A percentile compares a stretch with the other conserved stretches of the same genome.
Conservation (phyloP, 2,329 filamentous ascomycete genomes). For the Herpotrichia juniperi region DNA sequence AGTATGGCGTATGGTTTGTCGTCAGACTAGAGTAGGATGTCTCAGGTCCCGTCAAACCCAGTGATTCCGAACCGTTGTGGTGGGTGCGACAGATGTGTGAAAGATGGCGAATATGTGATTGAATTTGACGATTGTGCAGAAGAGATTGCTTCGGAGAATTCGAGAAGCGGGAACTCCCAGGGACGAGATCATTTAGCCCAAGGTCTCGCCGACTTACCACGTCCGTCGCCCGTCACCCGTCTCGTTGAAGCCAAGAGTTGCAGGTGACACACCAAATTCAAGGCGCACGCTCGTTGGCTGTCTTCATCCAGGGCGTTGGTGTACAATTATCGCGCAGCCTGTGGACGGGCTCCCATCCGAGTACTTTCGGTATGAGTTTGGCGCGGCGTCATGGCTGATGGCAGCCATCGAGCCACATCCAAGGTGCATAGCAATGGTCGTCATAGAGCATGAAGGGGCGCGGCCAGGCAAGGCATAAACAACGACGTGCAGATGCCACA, state of each 20-base stretch:
- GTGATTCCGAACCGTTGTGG: constrained; percentile 12
- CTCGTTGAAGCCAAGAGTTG: constrained; percentile 9
- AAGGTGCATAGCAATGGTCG: background rate
- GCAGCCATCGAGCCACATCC: background rate
- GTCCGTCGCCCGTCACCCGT: background rate
- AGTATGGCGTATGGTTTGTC: constrained; percentile 4
- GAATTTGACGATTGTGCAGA: constrained; percentile 13
- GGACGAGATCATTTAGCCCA: background rate
- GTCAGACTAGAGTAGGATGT: constrained; percentile 9
- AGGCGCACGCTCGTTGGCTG: constrained; percentile 14
- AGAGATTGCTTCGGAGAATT: constrained; percentile 11
- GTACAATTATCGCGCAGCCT: constrained; percentile 6
- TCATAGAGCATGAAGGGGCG: background rate
- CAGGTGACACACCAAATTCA: constrained; percentile 13
- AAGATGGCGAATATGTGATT: no score
- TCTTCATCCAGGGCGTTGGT: constrained; percentile 2
- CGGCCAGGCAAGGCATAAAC: background rate
- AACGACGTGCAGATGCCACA: background rate
- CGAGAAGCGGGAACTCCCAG: constrained; percentile 2
- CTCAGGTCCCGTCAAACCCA: constrained; percentile 13
- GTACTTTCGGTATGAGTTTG: constrained; percentile 2
- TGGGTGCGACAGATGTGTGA: constrained; percentile 11
- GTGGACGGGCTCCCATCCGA: constrained; percentile 1
- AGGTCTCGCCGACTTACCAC: background rate
- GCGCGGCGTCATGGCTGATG: background rate